Evolutionary conservation across 2,329 filamentous ascomycete genomes (phyloP).

Genomic region (Trichoderma breve): DNA sequence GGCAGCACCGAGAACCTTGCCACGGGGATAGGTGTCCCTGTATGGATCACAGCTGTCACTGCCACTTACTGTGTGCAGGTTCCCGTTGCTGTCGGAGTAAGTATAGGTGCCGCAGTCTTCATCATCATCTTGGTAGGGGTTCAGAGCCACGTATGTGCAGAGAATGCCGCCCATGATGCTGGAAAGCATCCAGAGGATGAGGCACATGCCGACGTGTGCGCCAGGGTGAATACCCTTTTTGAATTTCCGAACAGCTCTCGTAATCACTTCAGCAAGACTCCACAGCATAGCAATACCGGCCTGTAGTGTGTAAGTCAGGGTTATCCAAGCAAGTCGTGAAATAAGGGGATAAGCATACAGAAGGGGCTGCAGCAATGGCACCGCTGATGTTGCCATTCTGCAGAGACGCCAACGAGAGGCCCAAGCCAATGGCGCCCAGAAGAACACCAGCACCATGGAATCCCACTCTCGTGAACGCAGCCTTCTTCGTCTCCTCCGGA

Average conservation of each 20-base stretch:
- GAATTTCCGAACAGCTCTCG: conserved; percentile 33
- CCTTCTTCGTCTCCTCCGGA: not conserved
- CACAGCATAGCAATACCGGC: conserved; percentile 38
- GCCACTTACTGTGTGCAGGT: not conserved
- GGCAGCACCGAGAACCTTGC: conserved; percentile 22
- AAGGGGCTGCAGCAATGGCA: not conserved
- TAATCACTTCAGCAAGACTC: conserved; percentile 40
- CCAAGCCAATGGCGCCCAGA: conserved; percentile 30
- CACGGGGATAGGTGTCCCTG: not conserved
- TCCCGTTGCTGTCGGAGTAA: not conserved
- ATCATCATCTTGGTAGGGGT: not conserved
- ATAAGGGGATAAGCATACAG: not conserved
- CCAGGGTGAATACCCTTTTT: conserved; percentile 43
- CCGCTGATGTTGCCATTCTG: not conserved
- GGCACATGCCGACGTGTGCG: conserved; percentile 42
- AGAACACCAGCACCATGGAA: conserved; percentile 32
- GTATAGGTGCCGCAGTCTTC: conserved; percentile 20
- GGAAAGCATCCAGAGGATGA: conserved; percentile 42
- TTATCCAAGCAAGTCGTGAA: not conserved
- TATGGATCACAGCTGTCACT: not conserved
- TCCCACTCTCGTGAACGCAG: conserved; percentile 29
- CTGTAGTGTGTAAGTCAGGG: conserved; percentile 27
- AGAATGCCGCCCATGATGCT: conserved; percentile 29
- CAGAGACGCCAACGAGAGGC: conserved; percentile 3
- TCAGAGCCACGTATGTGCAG: conserved; percentile 4